Conservation (phyloP, 1,139 yeast species). For the Yamadazyma buinensis region DNA sequence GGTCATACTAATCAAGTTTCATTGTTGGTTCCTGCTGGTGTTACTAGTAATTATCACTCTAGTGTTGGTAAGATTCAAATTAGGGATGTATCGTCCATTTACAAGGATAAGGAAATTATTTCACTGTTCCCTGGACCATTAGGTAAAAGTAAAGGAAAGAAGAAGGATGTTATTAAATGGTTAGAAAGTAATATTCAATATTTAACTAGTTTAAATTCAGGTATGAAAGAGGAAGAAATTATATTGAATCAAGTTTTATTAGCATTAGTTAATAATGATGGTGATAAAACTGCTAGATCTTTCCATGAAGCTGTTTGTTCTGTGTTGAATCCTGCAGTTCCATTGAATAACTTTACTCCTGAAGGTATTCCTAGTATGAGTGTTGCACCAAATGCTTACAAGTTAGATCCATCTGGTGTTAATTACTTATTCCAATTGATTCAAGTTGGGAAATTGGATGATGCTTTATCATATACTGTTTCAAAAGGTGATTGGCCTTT, state of each 20-base stretch:
- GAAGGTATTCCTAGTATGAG: constrained; percentile 16
- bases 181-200: constrained; percentile 23
- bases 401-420: constrained; percentile 34
- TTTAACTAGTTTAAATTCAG: constrained; percentile 6
- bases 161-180: constrained; percentile 68
- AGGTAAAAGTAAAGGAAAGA: constrained; percentile 49
- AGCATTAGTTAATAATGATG: constrained; percentile 26
- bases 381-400: constrained; percentile 29
- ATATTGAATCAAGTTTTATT: constrained; percentile 29
- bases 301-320: constrained; percentile 25
- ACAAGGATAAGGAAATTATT: constrained; percentile 19
- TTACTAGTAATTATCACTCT: constrained; percentile 9
- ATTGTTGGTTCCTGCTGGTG: constrained; percentile 25
- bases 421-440: constrained; percentile 35
- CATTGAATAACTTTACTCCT: constrained; percentile 18
- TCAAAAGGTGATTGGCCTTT: constrained; percentile 73
- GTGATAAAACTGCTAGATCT: constrained; percentile 23
- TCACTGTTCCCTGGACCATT: constrained; percentile 62
- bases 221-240: constrained; percentile 20
- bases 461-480: constrained; percentile 63
- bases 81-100: constrained; percentile 14
- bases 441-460: constrained; percentile 62
- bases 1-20: constrained; percentile 38
- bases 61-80: constrained; percentile 16
- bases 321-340: constrained; percentile 33